phyloP scores from a whole-genome alignment of 2,329 filamentous ascomycete species.

The Mycosphaerella sp. region DNA sequence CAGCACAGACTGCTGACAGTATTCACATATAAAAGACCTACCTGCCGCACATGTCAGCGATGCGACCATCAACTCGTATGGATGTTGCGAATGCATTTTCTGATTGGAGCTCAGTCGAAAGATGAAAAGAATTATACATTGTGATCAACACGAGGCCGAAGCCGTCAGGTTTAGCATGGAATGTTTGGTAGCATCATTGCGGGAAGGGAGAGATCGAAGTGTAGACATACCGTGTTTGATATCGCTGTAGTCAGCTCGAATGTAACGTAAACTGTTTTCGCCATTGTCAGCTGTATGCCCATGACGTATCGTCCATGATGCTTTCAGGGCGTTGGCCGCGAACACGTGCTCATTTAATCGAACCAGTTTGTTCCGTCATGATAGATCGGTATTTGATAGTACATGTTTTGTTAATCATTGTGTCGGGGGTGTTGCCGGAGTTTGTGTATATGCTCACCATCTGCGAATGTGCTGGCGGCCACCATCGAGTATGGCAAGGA shows the following conservation, averaged over 20 bases:
- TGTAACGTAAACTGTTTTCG: constrained; percentile 22
- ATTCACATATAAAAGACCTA: not conserved
- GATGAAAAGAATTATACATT: constrained; percentile 70
- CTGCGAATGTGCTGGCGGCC: not conserved
- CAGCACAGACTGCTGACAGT: not conserved
- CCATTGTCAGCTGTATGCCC: constrained; percentile 22
- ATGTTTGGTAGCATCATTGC: constrained; percentile 61
- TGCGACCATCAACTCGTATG: not conserved
- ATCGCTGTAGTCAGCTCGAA: not conserved
- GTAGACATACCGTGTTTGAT: constrained; percentile 24
- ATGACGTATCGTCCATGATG: not conserved
- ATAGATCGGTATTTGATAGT: constrained; percentile 47
- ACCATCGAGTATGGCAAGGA: not conserved
- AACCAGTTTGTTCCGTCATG: constrained; percentile 44
- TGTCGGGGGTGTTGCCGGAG: constrained; percentile 3
- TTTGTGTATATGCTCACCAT: constrained; percentile 8
- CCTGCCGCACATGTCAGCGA: not conserved
- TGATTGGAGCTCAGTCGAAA: constrained; percentile 59
- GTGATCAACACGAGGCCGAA: constrained; percentile 55
- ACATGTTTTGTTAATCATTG: constrained; percentile 43
- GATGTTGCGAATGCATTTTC: not conserved
- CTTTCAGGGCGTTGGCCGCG: not conserved
- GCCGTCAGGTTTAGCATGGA: constrained; percentile 74
- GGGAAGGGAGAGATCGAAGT: constrained; percentile 21
- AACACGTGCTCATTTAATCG: constrained; percentile 41